Percentiles rank a stretch among this genome's conserved stretches.
phyloP scores from a whole-genome alignment of 2,329 filamentous ascomycete genomes.

The Aspergillus fumigatiaffinis region DNA sequence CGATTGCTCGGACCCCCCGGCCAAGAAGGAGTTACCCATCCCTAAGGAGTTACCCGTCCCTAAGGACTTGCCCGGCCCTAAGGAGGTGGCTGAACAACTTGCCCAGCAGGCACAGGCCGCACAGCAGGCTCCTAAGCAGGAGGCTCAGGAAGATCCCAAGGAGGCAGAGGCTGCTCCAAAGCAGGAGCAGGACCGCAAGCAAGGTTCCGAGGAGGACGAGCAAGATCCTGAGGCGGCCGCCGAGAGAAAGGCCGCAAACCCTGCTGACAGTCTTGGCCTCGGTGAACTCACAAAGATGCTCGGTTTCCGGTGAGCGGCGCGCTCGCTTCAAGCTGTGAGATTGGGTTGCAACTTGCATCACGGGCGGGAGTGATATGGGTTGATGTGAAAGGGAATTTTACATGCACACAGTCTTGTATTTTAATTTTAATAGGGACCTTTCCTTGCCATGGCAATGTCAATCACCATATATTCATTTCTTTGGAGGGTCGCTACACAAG shows the following conservation, averaged over 20 bases:
- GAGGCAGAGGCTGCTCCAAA: neutral
- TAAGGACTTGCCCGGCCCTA: neutral
- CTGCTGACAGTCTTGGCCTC: neutral
- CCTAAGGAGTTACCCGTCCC: too few species aligned
- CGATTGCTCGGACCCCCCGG: constrained; percentile 4
- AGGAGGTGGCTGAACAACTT: neutral
- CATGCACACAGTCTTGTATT: neutral
- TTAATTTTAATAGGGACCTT: neutral
- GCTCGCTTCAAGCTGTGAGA: neutral
- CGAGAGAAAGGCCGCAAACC: neutral
- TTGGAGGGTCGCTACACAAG: too few species aligned
- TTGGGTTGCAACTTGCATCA: too few species aligned
- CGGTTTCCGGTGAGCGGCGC: neutral
- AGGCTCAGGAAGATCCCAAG: neutral
- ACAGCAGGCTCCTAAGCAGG: neutral
- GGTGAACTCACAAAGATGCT: neutral
- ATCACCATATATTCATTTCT: neutral
- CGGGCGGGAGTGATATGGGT: neutral
- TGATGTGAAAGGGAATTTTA: neutral
- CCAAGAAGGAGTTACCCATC: neutral
- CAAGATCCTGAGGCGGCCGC: neutral
- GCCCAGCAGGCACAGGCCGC: neutral
- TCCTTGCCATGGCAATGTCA: neutral
- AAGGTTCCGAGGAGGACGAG: neutral
- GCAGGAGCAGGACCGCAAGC: neutral